Evolutionary conservation across 768 basidiomycete species (phyloP).

Genomic region (Mycena amicta): DNA sequence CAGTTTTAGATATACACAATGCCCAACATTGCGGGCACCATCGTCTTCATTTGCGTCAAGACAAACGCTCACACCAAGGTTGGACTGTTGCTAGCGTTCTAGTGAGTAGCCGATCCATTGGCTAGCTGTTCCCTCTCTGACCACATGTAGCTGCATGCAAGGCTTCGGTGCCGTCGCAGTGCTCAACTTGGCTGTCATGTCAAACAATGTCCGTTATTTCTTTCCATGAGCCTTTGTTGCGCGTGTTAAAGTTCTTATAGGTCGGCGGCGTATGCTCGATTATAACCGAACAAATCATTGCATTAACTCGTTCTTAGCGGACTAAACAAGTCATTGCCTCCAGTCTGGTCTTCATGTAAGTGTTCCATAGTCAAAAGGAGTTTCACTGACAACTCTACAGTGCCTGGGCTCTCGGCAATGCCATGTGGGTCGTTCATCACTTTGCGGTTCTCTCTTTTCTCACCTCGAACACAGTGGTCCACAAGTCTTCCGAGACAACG

Average conservation of each 20-base stretch:
- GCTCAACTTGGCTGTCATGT: constrained; percentile 49
- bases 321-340: constrained; percentile 54
- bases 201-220: constrained; percentile 36
- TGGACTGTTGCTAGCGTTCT: constrained; percentile 52
- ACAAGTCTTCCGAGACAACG: constrained; percentile 47
- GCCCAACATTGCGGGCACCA: constrained; percentile 51
- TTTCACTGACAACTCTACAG: constrained; percentile 21
- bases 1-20: constrained; percentile 43
- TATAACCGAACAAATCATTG: neutral
- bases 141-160: constrained; percentile 48
- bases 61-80: constrained; percentile 43
- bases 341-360: constrained; percentile 47
- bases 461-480: constrained; percentile 7
- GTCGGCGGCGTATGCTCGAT: constrained; percentile 37
- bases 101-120: no score
- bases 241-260: neutral
- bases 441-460: neutral
- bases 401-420: constrained; percentile 56
- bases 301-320: constrained; percentile 27
- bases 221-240: neutral
- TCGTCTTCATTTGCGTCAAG: constrained; percentile 51
- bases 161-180: constrained; percentile 50
- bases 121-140: no score
- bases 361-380: no score
- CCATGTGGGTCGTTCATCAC: constrained; percentile 30